These are phyloP conservation scores for Asterionellopsis glacialis DNA, from an alignment of 108 stramenopile genomes.

Conservation along the genomic window DNA sequence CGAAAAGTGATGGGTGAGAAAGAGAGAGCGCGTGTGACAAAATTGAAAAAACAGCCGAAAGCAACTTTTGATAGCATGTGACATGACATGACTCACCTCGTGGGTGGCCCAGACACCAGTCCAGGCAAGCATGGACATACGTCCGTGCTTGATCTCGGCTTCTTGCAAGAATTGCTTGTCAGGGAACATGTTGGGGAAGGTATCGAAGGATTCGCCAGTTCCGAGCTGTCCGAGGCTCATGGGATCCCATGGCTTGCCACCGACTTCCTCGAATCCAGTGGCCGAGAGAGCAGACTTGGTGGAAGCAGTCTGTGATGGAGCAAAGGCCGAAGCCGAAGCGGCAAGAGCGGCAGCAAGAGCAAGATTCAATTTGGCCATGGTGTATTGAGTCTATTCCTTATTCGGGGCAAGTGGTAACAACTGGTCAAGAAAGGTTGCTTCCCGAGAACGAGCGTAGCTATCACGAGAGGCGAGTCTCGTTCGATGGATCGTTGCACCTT, in stretches of 20 bases:
- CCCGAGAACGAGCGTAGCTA: no score
- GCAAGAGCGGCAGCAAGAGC: conserved; percentile 39
- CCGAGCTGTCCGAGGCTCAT: conserved; percentile 46
- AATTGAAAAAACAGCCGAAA: not conserved
- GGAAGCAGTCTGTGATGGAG: conserved; percentile 22
- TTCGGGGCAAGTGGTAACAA: no score
- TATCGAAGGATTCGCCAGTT: conserved; percentile 52
- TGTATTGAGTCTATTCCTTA: conserved; percentile 10
- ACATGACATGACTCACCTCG: conserved; percentile 24
- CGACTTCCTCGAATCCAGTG: conserved; percentile 45
- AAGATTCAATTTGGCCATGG: conserved; percentile 43
- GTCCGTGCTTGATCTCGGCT: conserved; percentile 91
- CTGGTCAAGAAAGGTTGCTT: no score
- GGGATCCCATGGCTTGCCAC: conserved; percentile 53
- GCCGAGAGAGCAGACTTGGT: conserved; percentile 28
- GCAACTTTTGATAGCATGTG: no score
- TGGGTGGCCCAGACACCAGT: conserved; percentile 85
- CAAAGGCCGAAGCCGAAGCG: conserved; percentile 47
- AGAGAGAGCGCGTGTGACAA: no score
- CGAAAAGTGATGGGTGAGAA: not conserved
- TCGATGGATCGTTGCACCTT: no score
- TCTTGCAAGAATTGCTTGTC: conserved; percentile 81
- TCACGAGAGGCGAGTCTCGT: no score
- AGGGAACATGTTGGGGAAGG: conserved; percentile 92
- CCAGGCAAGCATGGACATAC: conserved; percentile 90